A percentile compares a stretch with the other conserved stretches of the same genome.
Conservation (phyloP, 441 rosid species). For the Arabidopsis hybrid region DNA sequence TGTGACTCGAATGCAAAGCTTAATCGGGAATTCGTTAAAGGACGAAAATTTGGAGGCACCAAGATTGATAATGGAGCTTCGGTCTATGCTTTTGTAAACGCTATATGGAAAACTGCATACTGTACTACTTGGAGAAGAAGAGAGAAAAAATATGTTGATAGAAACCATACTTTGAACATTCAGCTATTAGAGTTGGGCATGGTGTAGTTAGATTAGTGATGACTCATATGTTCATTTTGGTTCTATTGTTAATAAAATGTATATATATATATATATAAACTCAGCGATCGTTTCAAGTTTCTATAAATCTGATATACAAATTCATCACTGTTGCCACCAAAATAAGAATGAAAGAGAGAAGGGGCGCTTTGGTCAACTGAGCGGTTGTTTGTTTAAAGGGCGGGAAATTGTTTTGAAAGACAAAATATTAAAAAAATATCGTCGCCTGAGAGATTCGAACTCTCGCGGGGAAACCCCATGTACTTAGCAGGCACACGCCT, state of each 20-base stretch:
- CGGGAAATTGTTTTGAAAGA: neutral
- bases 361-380: neutral
- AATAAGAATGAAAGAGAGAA: neutral
- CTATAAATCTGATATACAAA: neutral
- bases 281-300: neutral
- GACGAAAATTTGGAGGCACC: conserved; percentile 80
- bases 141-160: conserved; percentile 4
- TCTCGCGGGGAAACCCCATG: conserved; percentile 99
- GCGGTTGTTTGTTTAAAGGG: neutral
- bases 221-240: neutral
- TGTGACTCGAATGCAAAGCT: conserved; percentile 76
- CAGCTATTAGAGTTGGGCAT: neutral
- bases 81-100: conserved; percentile 74
- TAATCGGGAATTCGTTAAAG: conserved; percentile 75
- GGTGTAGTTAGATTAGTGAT: neutral
- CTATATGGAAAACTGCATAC: conserved; percentile 23
- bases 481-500: conserved; percentile 99
- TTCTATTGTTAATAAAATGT: neutral
- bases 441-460: conserved; percentile 99
- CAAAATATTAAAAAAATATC: neutral
- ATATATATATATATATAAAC: neutral
- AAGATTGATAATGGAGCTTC: conserved; percentile 77
- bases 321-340: neutral
- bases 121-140: conserved; percentile 32
- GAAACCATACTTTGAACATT: neutral